Conservation (phyloP, 257 asterid genomes). For the Verbena officinalis region DNA sequence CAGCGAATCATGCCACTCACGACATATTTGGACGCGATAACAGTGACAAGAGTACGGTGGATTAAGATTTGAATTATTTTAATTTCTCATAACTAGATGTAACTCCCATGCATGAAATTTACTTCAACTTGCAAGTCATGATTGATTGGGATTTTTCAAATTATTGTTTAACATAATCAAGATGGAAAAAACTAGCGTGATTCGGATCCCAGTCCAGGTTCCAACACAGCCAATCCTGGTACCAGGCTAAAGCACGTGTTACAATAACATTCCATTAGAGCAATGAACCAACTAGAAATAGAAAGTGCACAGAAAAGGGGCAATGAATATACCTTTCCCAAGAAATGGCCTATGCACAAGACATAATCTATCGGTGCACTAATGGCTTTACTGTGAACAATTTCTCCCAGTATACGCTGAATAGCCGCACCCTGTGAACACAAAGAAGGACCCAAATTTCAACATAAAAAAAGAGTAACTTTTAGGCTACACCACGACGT, state of each 20-base stretch:
- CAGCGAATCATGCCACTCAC: background rate
- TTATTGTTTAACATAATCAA: background rate
- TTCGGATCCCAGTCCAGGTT: constrained; percentile 1
- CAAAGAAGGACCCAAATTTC: background rate
- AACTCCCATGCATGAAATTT: background rate
- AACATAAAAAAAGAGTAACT: background rate
- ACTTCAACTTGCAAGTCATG: background rate
- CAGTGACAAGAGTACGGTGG: background rate
- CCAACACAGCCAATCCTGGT: background rate
- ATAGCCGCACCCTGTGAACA: constrained; percentile 76
- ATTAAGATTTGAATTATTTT: background rate
- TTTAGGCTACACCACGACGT: background rate
- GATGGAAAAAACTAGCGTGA: background rate
- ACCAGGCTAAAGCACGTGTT: background rate
- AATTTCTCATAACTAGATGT: background rate
- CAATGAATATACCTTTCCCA: constrained; percentile 58
- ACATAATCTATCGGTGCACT: constrained; percentile 71
- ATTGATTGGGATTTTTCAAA: background rate
- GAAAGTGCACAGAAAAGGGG: background rate
- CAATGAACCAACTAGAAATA: background rate
- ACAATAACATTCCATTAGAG: background rate
- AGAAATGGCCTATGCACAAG: constrained; percentile 73
- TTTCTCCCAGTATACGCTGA: constrained; percentile 80
- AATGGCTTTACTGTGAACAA: constrained; percentile 69
- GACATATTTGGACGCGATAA: background rate